Evolutionary conservation across 2,329 filamentous ascomycete species (phyloP).

Genomic region (Ophiostoma novo-ulmi): DNA sequence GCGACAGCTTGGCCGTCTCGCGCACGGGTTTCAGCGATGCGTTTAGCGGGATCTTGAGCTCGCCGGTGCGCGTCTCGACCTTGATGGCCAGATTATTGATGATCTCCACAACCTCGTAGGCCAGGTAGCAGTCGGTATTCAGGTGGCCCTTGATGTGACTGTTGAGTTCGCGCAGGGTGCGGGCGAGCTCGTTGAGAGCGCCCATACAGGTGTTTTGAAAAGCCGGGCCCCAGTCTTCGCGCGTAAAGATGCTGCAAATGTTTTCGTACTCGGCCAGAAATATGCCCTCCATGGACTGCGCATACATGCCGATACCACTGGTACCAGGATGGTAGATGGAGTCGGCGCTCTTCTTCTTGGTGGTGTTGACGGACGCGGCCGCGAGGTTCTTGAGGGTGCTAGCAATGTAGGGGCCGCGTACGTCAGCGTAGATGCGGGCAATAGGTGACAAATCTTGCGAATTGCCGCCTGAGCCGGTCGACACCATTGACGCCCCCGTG

Average conservation of each 20-base stretch:
- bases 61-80: conserved; percentile 69
- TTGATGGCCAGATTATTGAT: conserved; percentile 73
- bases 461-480: conserved; percentile 31
- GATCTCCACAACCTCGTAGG: conserved; percentile 92
- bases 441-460: conserved; percentile 57
- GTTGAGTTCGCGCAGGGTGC: conserved; percentile 84
- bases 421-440: conserved; percentile 78
- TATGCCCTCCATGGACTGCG: conserved; percentile 78
- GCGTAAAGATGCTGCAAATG: conserved; percentile 77
- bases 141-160: conserved; percentile 81
- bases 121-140: conserved; percentile 86
- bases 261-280: conserved; percentile 88
- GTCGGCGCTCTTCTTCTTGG: conserved; percentile 74
- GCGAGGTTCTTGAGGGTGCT: conserved; percentile 79
- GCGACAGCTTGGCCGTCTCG: conserved; percentile 83
- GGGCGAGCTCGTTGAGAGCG: conserved; percentile 73
- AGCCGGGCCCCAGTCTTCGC: conserved; percentile 76
- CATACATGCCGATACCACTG: conserved; percentile 87
- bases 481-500: conserved; percentile 58
- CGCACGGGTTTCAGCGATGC: conserved; percentile 84
- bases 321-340: conserved; percentile 82
- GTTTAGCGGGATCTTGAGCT: conserved; percentile 75
- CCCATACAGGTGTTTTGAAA: conserved; percentile 74
- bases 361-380: conserved; percentile 75
- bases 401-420: conserved; percentile 81